Evolutionary conservation across 2,329 filamentous ascomycete species (phyloP).

Genomic region (Ramichloridium luteum): DNA sequence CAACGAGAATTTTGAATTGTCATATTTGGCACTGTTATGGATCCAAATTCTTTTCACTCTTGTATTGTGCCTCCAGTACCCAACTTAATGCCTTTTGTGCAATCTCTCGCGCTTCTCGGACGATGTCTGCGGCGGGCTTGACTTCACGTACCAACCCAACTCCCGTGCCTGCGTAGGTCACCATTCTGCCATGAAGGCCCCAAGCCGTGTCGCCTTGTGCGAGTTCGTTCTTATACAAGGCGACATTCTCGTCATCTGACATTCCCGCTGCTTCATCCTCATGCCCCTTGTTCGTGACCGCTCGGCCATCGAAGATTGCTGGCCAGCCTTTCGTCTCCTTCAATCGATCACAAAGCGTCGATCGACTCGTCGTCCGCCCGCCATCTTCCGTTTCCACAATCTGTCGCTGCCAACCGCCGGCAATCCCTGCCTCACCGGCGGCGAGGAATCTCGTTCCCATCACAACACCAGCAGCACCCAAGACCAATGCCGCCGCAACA

Average conservation of each 20-base stretch:
- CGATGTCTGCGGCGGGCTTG: conserved; percentile 40
- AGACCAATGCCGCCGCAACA: conserved; percentile 41
- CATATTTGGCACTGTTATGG: too few relatives aligned
- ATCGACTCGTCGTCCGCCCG: conserved; percentile 38
- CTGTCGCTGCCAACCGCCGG: conserved; percentile 35
- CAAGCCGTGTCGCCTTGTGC: conserved; percentile 40
- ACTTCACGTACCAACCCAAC: conserved; percentile 46
- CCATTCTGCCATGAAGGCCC: conserved; percentile 44
- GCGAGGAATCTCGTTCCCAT: conserved; percentile 56
- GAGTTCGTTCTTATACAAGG: conserved; percentile 36
- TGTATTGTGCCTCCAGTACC: too few relatives aligned
- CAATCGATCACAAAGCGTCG: conserved; percentile 40
- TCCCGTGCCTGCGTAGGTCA: conserved; percentile 50
- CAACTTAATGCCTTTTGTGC: too few relatives aligned
- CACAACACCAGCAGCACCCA: conserved; percentile 42
- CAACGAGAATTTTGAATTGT: too few relatives aligned
- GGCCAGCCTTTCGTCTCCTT: conserved; percentile 49
- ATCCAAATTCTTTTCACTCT: too few relatives aligned
- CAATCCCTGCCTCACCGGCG: conserved; percentile 34
- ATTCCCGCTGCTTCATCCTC: conserved; percentile 29
- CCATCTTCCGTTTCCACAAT: conserved; percentile 38
- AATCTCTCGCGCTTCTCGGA: conserved; percentile 34
- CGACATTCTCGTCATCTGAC: conserved; percentile 33
- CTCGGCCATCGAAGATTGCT: conserved; percentile 43
- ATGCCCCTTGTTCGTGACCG: conserved; percentile 44